phyloP scores from a whole-genome alignment of 1,284 basidiomycete genomes.

The Taiwanofungus camphoratus region DNA sequence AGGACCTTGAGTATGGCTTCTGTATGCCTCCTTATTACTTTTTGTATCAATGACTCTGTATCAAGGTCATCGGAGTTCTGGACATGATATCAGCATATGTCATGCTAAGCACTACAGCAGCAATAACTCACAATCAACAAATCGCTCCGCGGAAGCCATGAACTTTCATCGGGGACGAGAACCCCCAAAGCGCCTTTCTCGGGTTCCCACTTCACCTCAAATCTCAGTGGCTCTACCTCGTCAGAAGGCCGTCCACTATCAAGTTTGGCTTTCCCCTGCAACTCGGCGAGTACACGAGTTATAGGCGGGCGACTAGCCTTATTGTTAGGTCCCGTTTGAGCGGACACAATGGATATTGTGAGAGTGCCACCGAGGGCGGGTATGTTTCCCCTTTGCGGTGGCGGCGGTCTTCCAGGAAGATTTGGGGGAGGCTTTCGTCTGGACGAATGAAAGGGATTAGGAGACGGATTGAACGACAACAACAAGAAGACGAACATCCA shows the following conservation, averaged over 20 bases:
- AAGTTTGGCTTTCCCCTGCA: conserved; percentile 61
- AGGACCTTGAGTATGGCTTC: conserved; percentile 52
- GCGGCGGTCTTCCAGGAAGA: conserved; percentile 30
- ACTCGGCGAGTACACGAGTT: conserved; percentile 49
- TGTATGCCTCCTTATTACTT: conserved; percentile 56
- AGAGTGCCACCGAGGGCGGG: conserved; percentile 54
- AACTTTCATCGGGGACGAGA: conserved; percentile 38
- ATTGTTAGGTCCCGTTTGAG: conserved; percentile 27
- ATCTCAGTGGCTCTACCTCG: conserved; percentile 54
- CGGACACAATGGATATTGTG: conserved; percentile 42
- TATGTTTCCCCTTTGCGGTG: conserved; percentile 34
- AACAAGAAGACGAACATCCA: conserved; percentile 56
- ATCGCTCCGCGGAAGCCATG: conserved; percentile 33
- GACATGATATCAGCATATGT: neutral
- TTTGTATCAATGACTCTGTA: conserved; percentile 58
- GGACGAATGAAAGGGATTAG: neutral
- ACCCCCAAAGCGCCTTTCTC: conserved; percentile 54
- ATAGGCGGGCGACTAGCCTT: conserved; percentile 31
- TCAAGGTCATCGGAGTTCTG: conserved; percentile 66
- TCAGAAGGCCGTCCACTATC: conserved; percentile 50
- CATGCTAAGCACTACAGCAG: neutral
- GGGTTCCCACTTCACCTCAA: conserved; percentile 65
- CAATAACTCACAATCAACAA: conserved; percentile 39
- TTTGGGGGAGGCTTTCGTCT: conserved; percentile 43
- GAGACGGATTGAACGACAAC: neutral